Base-by-base conservation (phyloP, 139 green algal genomes). In the Bryopsis sp. region DNA sequence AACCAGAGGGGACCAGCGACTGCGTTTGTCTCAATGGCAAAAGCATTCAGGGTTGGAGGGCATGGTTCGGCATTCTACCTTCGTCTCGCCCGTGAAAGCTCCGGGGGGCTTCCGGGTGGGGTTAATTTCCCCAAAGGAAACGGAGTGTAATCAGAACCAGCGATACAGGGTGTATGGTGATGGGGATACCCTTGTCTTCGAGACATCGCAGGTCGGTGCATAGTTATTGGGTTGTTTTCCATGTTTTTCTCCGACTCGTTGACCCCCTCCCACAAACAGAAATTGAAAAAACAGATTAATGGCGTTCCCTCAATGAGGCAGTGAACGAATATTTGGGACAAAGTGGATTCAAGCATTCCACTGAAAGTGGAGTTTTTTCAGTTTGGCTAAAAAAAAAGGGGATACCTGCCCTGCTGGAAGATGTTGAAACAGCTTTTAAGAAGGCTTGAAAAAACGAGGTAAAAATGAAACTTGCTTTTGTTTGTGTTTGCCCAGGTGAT, bases 141-240 rank as follows among this genome's bases (percentile, higher is more conserved):
- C 59, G 19, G 59, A n/a, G 5, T 67, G 59, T 26, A 67, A 46
- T 48, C 59, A 67, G 43, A 31, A 67, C 33, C 59, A 67, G 29
- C 28, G 59, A 47, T 32, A 29, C 59, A 33, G 59, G 7, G 43
- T 67, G 24, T 67, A 67, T 24, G 6, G 31, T 67, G 59, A 47
- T n/a, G n/a, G n/a, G n/a, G 59, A 47, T 47, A 26, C 39, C 33
- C 35, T 67, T 7, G 59, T 67, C 7, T 67, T 67, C 19, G 31
- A 67, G 33, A 67, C 33, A n/a, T 67, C 59, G 19, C 59, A 67
- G 59, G 59, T 63, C 11, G 54, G n/a, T 36, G 22, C 8, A 8
- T 63, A 28, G 54, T 19, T 19, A 63, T 63, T 32, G 24, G 26
- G 22, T 19, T 19, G 22, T 32, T 8, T 63, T 11, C 15, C 11